Conservation (phyloP, 1,284 basidiomycete genomes). For the Trichosporon coremiiforme region DNA sequence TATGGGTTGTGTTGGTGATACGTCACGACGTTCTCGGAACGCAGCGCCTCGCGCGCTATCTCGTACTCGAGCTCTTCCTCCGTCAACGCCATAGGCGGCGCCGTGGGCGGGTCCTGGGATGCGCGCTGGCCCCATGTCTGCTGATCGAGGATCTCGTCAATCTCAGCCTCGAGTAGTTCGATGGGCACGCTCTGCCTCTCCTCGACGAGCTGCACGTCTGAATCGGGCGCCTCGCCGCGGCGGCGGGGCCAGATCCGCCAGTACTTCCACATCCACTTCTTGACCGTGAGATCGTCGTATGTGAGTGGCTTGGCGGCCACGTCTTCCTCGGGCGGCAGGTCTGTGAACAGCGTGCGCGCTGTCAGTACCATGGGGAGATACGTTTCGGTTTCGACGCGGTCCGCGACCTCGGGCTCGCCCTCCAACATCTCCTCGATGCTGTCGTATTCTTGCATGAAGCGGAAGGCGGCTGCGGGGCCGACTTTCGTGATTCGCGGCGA, state of each 20-base stretch:
- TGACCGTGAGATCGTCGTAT: slow-evolving; percentile 5
- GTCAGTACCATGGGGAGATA: slow-evolving; percentile 48
- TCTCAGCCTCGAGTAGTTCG: slow-evolving; percentile 12
- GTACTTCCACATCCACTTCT: background rate
- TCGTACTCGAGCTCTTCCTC: slow-evolving; percentile 7
- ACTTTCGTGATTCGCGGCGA: slow-evolving; percentile 75
- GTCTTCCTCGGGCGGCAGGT: slow-evolving; percentile 43
- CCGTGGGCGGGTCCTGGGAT: background rate
- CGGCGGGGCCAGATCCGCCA: slow-evolving; percentile 5
- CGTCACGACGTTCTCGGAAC: background rate
- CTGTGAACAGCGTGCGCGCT: slow-evolving; percentile 51
- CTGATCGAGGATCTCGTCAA: slow-evolving; percentile 13
- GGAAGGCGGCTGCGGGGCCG: slow-evolving; percentile 72
- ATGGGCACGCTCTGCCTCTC: slow-evolving; percentile 11
- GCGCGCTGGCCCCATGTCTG: background rate
- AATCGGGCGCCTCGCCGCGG: background rate
- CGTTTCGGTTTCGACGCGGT: slow-evolving; percentile 31
- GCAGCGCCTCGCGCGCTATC: background rate
- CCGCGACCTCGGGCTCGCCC: slow-evolving; percentile 32
- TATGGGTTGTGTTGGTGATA: background rate
- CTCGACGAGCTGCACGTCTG: background rate
- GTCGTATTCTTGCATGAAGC: slow-evolving; percentile 68
- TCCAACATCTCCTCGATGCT: slow-evolving; percentile 72
- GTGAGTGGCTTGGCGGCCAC: slow-evolving; percentile 34
- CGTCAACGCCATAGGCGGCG: background rate